phyloP scores from a whole-genome alignment of 352 stramenopile species.

The Thalassiosira pacifica region DNA sequence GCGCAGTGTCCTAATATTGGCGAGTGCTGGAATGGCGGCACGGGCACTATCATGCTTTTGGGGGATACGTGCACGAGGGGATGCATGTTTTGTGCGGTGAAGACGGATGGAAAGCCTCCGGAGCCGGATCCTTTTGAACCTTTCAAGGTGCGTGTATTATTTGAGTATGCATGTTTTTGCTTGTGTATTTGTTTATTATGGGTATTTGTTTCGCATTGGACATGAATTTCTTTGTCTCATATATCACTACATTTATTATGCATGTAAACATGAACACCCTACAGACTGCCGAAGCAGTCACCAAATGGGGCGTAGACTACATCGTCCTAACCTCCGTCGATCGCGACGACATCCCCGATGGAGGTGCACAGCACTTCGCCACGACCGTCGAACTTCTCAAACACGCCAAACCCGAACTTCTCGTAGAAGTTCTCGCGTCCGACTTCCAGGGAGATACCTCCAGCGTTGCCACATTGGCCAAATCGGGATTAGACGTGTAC shows the following conservation, averaged over 20 bases:
- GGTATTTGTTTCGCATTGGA: background rate
- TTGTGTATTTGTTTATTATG: background rate
- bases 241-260: too few relatives aligned
- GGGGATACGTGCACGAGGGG: conserved; percentile 99
- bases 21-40: conserved; percentile 98
- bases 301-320: conserved; percentile 98
- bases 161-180: conserved; percentile 16
- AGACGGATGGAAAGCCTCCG: conserved; percentile 94
- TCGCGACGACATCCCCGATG: conserved; percentile 96
- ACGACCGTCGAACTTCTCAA: conserved; percentile 93
- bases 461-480: conserved; percentile 93
- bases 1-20: conserved; percentile 99
- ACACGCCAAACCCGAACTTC: conserved; percentile 91
- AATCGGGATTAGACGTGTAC: conserved; percentile 98
- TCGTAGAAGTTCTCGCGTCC: conserved; percentile 98
- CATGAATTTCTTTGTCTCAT: too few relatives aligned
- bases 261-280: too few relatives aligned
- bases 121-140: conserved; percentile 93
- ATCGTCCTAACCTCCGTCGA: conserved; percentile 99
- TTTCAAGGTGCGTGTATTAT: conserved; percentile 72
- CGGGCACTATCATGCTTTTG: conserved; percentile 99
- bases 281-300: conserved; percentile 91
- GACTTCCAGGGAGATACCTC: conserved; percentile 96
- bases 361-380: conserved; percentile 95
- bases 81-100: conserved; percentile 99